phyloP scores from a whole-genome alignment of 345 rosid species.

The Chamaenerion angustifolium region DNA sequence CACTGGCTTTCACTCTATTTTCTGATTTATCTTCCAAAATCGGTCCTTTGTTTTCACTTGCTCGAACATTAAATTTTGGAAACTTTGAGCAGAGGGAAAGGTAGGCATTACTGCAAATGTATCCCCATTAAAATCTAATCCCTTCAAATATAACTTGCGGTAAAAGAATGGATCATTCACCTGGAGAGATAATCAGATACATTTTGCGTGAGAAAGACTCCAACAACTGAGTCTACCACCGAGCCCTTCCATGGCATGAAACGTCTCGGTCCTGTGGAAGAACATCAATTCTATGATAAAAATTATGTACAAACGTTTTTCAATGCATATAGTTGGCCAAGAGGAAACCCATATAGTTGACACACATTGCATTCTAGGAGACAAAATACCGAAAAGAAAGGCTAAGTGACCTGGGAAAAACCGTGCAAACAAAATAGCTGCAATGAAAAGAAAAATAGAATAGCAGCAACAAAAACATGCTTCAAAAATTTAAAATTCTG shows the following conservation, averaged over 20 bases:
- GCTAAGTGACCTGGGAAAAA: no score
- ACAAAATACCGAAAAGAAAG: no score
- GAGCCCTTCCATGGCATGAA: constrained; percentile 59
- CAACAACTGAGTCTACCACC: constrained; percentile 50
- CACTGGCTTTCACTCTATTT: no score
- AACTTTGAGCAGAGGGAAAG: constrained; percentile 37
- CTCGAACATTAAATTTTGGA: constrained; percentile 11
- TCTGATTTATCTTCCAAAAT: background rate
- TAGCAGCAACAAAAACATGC: no score
- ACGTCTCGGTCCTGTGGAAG: constrained; percentile 30
- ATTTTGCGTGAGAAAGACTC: constrained; percentile 60
- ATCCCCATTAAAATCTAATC: background rate
- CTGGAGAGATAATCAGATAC: constrained; percentile 45
- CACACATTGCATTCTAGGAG: no score
- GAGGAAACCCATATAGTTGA: background rate
- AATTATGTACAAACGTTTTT: no score
- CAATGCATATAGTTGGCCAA: background rate
- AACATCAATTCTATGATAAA: background rate
- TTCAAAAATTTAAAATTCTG: no score
- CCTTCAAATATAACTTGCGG: background rate
- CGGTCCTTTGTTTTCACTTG: background rate
- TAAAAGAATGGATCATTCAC: constrained; percentile 10
- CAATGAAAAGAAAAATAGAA: no score
- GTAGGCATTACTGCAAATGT: constrained; percentile 31
- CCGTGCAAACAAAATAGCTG: no score